Percentiles rank a stretch among this genome's conserved stretches.
These are phyloP conservation scores for Pseudovirgaria hyperparasitica DNA, from an alignment of 2,329 filamentous ascomycete genomes.

Conservation along the genomic window DNA sequence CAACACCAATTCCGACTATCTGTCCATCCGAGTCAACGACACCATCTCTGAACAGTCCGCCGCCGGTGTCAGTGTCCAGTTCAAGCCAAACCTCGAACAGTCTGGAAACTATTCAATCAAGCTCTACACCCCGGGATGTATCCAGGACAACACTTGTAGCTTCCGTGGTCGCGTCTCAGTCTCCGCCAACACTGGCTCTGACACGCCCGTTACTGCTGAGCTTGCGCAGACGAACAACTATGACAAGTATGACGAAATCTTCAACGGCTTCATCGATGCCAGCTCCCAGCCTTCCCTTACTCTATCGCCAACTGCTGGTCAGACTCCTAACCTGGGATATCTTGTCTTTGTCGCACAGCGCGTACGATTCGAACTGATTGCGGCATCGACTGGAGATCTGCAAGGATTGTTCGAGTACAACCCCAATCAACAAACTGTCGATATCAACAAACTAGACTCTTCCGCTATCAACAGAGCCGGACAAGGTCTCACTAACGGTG, in stretches of 20 bases:
- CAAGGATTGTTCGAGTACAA: conserved; percentile 89
- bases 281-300: conserved; percentile 66
- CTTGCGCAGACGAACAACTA: conserved; percentile 88
- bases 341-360: conserved; percentile 82
- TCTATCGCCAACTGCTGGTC: conserved; percentile 54
- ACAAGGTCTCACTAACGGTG: conserved; percentile 48
- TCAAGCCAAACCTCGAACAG: conserved; percentile 72
- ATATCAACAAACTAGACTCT: conserved; percentile 51
- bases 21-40: conserved; percentile 52
- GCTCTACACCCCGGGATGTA: conserved; percentile 85
- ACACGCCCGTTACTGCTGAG: conserved; percentile 40
- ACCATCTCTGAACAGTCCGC: conserved; percentile 43
- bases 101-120: conserved; percentile 86
- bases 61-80: conserved; percentile 62
- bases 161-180: conserved; percentile 73
- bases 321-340: conserved; percentile 40
- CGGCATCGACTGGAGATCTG: conserved; percentile 63
- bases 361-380: conserved; percentile 63
- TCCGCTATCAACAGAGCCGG: conserved; percentile 71
- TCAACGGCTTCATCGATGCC: conserved; percentile 72
- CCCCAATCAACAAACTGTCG: conserved; percentile 46
- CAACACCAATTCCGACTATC: conserved; percentile 61
- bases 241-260: conserved; percentile 93
- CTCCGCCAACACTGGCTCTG: conserved; percentile 23
- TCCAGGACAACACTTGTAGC: conserved; percentile 62